A percentile compares a stretch with the other conserved stretches of the same genome.
phyloP scores from a whole-genome alignment of 768 basidiomycete genomes.

The Clitopilus passeckerianus region DNA sequence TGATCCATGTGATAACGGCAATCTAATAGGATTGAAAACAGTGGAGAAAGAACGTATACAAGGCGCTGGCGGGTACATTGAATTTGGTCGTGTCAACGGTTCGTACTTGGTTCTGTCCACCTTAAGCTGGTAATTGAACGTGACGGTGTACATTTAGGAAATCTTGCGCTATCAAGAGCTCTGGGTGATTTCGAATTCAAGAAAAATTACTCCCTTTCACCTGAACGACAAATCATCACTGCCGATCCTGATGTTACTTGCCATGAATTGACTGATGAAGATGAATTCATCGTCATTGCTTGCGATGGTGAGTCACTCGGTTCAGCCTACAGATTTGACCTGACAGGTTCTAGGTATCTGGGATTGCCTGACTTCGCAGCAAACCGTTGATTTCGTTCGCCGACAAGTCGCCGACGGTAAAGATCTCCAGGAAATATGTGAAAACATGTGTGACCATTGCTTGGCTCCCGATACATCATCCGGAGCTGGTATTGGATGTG shows the following conservation, averaged over 20 bases:
- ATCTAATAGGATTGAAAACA: constrained; percentile 20
- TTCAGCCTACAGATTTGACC: neutral
- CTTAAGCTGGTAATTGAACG: neutral
- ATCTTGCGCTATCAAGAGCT: constrained; percentile 91
- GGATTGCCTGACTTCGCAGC: constrained; percentile 94
- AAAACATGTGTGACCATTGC: constrained; percentile 88
- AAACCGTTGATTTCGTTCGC: constrained; percentile 86
- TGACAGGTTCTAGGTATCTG: constrained; percentile 72
- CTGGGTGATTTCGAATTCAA: constrained; percentile 99
- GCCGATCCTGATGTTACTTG: constrained; percentile 86
- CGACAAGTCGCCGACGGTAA: constrained; percentile 76
- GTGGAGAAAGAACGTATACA: constrained; percentile 84
- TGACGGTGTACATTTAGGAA: constrained; percentile 48
- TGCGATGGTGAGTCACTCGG: constrained; percentile 74
- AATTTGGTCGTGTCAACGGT: constrained; percentile 98
- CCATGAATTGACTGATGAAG: constrained; percentile 81
- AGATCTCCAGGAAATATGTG: constrained; percentile 77
- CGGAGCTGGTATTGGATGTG: constrained; percentile 92
- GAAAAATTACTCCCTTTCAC: constrained; percentile 75
- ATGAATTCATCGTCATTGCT: constrained; percentile 95
- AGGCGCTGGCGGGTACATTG: constrained; percentile 91
- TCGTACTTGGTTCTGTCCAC: constrained; percentile 8
- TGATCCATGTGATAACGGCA: neutral
- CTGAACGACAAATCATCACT: constrained; percentile 94
- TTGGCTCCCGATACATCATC: constrained; percentile 91